A percentile compares a stretch with the other conserved stretches of the same genome.
These are phyloP conservation scores for Exophiala bonariae DNA, from an alignment of 2,329 filamentous ascomycete species.

Conservation along the genomic window DNA sequence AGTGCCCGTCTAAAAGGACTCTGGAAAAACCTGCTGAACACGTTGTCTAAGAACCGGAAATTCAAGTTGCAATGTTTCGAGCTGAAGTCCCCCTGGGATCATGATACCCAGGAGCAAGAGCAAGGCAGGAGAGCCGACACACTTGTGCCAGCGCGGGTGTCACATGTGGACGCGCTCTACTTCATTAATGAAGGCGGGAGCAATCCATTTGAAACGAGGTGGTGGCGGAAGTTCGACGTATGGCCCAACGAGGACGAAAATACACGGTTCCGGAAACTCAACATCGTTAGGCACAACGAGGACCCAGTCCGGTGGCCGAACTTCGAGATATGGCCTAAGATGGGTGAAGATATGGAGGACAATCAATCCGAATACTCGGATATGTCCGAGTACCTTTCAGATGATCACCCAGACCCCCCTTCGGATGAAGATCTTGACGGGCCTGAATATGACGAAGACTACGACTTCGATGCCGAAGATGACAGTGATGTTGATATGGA, in stretches of 20 bases:
- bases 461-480: constrained; percentile 12
- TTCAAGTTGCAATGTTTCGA: constrained; percentile 9
- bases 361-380: constrained; percentile 8
- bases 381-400: constrained; percentile 9
- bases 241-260: background rate
- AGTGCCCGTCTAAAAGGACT: constrained; percentile 1
- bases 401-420: constrained; percentile 4
- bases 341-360: background rate
- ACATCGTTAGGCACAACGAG: too few relatives aligned
- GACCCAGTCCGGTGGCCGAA: constrained; percentile 7
- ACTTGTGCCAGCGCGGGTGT: constrained; percentile 6
- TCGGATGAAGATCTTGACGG: constrained; percentile 7
- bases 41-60: background rate
- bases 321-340: background rate
- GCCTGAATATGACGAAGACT: constrained; percentile 8
- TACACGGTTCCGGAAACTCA: too few relatives aligned
- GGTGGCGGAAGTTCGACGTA: constrained; percentile 3
- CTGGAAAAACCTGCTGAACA: constrained; percentile 6
- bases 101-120: background rate
- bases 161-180: constrained; percentile 3
- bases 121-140: too few relatives aligned
- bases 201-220: constrained; percentile 6
- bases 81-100: constrained; percentile 5
- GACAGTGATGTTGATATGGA: constrained; percentile 15
- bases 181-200: constrained; percentile 15